Base-by-base conservation (phyloP, 2,329 filamentous ascomycete genomes). In the Xylaria sp. region DNA sequence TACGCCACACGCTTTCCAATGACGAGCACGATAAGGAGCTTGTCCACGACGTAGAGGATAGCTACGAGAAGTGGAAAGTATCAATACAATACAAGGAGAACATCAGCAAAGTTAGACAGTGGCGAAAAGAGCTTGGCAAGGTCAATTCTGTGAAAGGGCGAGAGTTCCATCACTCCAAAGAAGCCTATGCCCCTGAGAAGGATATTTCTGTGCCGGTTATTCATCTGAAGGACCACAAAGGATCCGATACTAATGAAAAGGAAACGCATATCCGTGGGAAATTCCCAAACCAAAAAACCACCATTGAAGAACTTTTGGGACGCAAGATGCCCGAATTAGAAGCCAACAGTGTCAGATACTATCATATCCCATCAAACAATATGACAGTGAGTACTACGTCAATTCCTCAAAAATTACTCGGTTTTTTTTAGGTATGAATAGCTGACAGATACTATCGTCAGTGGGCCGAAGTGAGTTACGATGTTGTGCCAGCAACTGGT, bases 361-460 rank as follows among this genome's bases (percentile, higher is more conserved):
- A 78, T 23, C 78, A 80, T 39, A 73, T 80, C 1, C 78, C 78
- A 1, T 72, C 77, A 0, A 80, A 80, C n/a, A 79, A 80, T 54
- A 80, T 80, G 78, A 63, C 51, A 9, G 76, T 78, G 48, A 70
- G 76, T 72, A 25, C 18, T 20, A 0, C 15, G 20, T 41, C 18
- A 39, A 63, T 65, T n/a, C 13, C 12, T 10, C 18, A 15, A 7
- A n/a, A 9, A 1, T 20, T 5, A 39, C 9, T 18, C 4, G 1
- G 34, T 41, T 0, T 1, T 4, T 20, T n/a, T n/a, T 13, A 8
- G 5, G 9, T 65, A 39, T 37, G 25, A 15, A 51, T 65, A 56
- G 37, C 64, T 8, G 41, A 41, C 23, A 25, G 25, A 37, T 1
- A 10, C 6, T 18, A 1, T n/a, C 18, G 4, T 34, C 39, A 79